These are phyloP conservation scores for Chytriomyces hyalinus DNA, from an alignment of 192 early-diverging fungal species.

Conservation along the genomic window DNA sequence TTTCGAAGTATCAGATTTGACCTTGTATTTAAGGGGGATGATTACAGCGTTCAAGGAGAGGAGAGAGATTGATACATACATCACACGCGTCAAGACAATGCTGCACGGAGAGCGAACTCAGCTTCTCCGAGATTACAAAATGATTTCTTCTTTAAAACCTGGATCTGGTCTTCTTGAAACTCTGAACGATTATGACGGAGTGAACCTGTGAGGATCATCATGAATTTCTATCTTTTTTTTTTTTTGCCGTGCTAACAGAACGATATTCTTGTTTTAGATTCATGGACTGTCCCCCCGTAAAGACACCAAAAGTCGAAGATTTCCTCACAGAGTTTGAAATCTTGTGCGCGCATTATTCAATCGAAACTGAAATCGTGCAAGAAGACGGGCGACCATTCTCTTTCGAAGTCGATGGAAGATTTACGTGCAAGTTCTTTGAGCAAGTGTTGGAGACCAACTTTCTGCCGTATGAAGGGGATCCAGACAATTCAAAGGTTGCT, in stretches of 20 bases:
- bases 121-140: slow-evolving; percentile 53
- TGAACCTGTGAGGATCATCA: slow-evolving; percentile 50
- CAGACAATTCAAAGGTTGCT: too few species aligned
- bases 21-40: slow-evolving; percentile 44
- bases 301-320: slow-evolving; percentile 55
- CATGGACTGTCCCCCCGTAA: slow-evolving; percentile 50
- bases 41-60: slow-evolving; percentile 33
- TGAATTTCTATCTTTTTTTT: background rate
- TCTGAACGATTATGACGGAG: slow-evolving; percentile 48
- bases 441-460: slow-evolving; percentile 46
- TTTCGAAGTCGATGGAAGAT: slow-evolving; percentile 56
- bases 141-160: slow-evolving; percentile 44
- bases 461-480: slow-evolving; percentile 46
- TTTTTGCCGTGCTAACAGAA: background rate
- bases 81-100: slow-evolving; percentile 34
- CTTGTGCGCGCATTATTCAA: slow-evolving; percentile 44
- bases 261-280: slow-evolving; percentile 37
- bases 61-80: slow-evolving; percentile 11
- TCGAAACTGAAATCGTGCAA: slow-evolving; percentile 55
- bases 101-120: slow-evolving; percentile 48
- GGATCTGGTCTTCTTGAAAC: slow-evolving; percentile 37
- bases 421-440: slow-evolving; percentile 42
- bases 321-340: slow-evolving; percentile 62
- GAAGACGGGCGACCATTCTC: slow-evolving; percentile 66
- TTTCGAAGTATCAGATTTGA: slow-evolving; percentile 37